phyloP scores from a whole-genome alignment of 169 alveolate genomes.

The Eimeria praecox region DNA sequence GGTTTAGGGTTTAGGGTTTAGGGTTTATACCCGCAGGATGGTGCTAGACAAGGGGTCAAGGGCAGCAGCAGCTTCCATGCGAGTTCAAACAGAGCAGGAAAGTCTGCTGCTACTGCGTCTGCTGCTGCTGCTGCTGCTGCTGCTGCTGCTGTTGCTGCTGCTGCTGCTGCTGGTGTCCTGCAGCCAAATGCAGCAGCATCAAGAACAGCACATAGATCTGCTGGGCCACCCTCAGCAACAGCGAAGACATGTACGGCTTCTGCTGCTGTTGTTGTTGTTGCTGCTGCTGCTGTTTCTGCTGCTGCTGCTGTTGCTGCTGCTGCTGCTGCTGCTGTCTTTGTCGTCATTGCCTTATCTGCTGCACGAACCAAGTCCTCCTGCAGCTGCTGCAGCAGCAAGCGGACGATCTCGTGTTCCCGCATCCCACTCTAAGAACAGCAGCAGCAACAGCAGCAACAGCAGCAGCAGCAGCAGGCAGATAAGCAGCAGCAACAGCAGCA shows the following conservation, averaged over 20 bases:
- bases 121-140: not conserved
- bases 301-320: constrained; percentile 22
- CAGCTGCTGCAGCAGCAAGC: constrained; percentile 51
- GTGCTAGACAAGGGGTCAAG: constrained; percentile 28
- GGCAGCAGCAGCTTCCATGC: constrained; percentile 56
- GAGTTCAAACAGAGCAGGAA: constrained; percentile 10
- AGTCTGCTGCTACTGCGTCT: not conserved
- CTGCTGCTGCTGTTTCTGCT: constrained; percentile 9
- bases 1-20: constrained; percentile 32
- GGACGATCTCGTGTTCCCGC: not conserved
- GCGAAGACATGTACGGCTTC: constrained; percentile 5
- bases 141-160: constrained; percentile 64
- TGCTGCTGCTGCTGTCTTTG: constrained; percentile 26
- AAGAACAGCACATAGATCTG: constrained; percentile 34
- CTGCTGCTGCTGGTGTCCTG: constrained; percentile 70
- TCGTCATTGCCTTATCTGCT: not conserved
- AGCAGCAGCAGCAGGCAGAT: too few relatives aligned
- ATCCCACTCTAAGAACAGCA: constrained; percentile 47
- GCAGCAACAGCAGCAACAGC: constrained; percentile 30
- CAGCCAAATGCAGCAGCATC: constrained; percentile 63
- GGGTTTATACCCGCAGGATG: constrained; percentile 42
- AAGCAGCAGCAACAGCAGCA: not conserved
- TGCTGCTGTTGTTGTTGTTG: constrained; percentile 35
- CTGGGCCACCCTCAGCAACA: constrained; percentile 50
- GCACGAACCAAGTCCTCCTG: constrained; percentile 31